These are phyloP conservation scores for Fusarium odoratissimum DNA, from an alignment of 2,329 filamentous ascomycete species.

Conservation along the genomic window DNA sequence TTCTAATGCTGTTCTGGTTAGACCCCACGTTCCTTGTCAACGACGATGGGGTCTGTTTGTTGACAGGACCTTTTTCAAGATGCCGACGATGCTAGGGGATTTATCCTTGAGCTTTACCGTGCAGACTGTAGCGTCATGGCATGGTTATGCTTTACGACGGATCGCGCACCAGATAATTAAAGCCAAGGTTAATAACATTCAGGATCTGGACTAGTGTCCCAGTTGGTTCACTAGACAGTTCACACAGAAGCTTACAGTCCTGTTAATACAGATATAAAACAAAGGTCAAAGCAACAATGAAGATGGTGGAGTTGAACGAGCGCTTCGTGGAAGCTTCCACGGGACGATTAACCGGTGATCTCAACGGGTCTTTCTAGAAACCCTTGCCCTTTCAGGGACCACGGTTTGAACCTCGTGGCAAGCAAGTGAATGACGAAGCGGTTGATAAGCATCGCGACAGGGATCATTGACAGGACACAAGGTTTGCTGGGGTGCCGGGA, in stretches of 20 bases:
- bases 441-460: slow-evolving; percentile 35
- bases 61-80: slow-evolving; percentile 4
- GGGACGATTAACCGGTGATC: slow-evolving; percentile 29
- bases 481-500: slow-evolving; percentile 27
- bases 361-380: slow-evolving; percentile 10
- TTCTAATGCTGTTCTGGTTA: slow-evolving; percentile 1
- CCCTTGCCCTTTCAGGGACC: slow-evolving; percentile 19
- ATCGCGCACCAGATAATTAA: background rate
- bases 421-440: slow-evolving; percentile 34
- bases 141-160: background rate
- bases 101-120: slow-evolving; percentile 6
- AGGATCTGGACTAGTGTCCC: slow-evolving; percentile 3
- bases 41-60: background rate
- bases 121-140: slow-evolving; percentile 12
- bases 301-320: background rate
- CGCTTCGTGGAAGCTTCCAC: slow-evolving; percentile 25
- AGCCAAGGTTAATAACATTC: background rate
- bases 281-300: background rate
- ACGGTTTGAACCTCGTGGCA: slow-evolving; percentile 13
- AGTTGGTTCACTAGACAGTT: background rate
- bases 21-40: background rate
- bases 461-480: slow-evolving; percentile 26
- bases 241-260: background rate
- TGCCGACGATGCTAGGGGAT: slow-evolving; percentile 6
- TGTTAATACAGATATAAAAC: background rate